A percentile compares a stretch with the other conserved stretches of the same genome.
Evolutionary conservation across 2,329 filamentous ascomycete genomes (phyloP).

Genomic region (Hirsutella minnesotensis): DNA sequence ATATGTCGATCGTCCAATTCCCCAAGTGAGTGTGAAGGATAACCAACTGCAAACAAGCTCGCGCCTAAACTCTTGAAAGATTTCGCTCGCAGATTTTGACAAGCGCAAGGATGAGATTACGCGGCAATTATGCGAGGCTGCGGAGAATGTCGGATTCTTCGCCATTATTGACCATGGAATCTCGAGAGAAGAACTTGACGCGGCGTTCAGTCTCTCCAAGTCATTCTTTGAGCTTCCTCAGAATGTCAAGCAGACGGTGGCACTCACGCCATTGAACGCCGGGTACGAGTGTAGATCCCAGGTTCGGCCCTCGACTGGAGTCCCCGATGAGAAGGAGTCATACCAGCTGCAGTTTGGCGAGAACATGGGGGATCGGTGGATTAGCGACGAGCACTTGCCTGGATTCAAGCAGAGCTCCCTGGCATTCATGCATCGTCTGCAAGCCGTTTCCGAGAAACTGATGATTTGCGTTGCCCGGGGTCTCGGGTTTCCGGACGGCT

Average conservation of each 20-base stretch:
- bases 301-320: conserved; percentile 46
- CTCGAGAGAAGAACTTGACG: conserved; percentile 31
- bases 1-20: neutral
- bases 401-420: conserved; percentile 33
- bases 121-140: conserved; percentile 35
- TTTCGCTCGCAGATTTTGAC: conserved; percentile 43
- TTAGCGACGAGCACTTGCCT: conserved; percentile 32
- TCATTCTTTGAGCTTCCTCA: conserved; percentile 42
- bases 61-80: conserved; percentile 9
- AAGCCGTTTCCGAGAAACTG: conserved; percentile 40
- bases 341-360: conserved; percentile 52
- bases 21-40: neutral
- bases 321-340: conserved; percentile 47
- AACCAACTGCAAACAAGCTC: neutral
- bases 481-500: conserved; percentile 41
- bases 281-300: conserved; percentile 51
- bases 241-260: conserved; percentile 37
- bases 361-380: conserved; percentile 40
- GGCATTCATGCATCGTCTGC: conserved; percentile 41
- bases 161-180: conserved; percentile 44
- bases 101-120: conserved; percentile 41
- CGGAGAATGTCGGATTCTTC: conserved; percentile 51
- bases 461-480: conserved; percentile 48
- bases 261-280: conserved; percentile 42
- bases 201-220: conserved; percentile 36